These are phyloP conservation scores for Cryptococcus deneoformans DNA, from an alignment of 1,284 basidiomycete species.

Conservation along the genomic window DNA sequence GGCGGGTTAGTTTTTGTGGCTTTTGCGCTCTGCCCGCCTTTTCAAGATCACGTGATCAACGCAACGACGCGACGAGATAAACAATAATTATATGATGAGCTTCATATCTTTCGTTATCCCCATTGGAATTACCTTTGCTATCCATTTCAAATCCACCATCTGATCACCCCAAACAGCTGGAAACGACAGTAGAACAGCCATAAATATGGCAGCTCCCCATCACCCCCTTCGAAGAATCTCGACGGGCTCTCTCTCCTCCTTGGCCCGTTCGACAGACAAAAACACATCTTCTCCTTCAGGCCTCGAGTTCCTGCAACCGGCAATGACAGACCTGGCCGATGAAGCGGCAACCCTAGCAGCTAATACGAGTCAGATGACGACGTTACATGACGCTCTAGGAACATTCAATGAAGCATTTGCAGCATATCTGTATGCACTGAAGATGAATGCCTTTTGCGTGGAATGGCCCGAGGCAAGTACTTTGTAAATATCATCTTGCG, in stretches of 20 bases:
- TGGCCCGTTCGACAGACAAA: constrained; percentile 65
- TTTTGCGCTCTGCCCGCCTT: no score
- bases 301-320: constrained; percentile 79
- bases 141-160: no score
- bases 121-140: no score
- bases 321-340: constrained; percentile 79
- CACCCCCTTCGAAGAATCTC: constrained; percentile 75
- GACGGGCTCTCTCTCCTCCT: constrained; percentile 80
- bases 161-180: no score
- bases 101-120: no score
- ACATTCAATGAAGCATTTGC: constrained; percentile 93
- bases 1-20: no score
- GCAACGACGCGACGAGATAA: no score
- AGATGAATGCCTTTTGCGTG: constrained; percentile 89
- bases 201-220: background rate
- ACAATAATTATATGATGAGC: no score
- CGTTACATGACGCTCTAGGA: constrained; percentile 69
- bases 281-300: constrained; percentile 66
- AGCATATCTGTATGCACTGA: constrained; percentile 84
- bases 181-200: no score
- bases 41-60: no score
- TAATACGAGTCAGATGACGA: constrained; percentile 69
- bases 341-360: constrained; percentile 75
- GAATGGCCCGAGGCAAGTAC: constrained; percentile 82
- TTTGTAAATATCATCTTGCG: background rate